Evolutionary conservation across 2,329 filamentous ascomycete species (phyloP).

Genomic region (Cordyceps militaris): DNA sequence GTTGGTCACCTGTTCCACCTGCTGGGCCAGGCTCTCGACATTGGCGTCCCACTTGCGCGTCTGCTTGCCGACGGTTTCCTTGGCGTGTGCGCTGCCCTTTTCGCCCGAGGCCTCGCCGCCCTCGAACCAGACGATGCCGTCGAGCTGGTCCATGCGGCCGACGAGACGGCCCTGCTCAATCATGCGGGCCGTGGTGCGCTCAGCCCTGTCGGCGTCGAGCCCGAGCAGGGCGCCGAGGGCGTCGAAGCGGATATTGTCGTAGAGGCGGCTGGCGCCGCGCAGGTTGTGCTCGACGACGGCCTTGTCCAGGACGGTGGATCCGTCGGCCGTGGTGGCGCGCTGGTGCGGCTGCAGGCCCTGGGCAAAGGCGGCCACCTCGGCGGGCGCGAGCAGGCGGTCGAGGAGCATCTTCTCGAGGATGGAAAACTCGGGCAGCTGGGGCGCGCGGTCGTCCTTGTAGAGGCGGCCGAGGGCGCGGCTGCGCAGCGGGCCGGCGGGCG

Average conservation of each 20-base stretch:
- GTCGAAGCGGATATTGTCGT: constrained; percentile 69
- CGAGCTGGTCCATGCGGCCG: constrained; percentile 91
- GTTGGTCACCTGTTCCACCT: constrained; percentile 80
- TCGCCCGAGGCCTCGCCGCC: constrained; percentile 61
- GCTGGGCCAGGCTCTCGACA: constrained; percentile 78
- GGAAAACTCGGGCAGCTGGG: constrained; percentile 67
- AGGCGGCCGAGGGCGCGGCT: constrained; percentile 73
- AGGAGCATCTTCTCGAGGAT: constrained; percentile 98
- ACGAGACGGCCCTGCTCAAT: constrained; percentile 86
- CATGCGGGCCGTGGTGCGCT: constrained; percentile 90
- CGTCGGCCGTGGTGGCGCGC: constrained; percentile 81
- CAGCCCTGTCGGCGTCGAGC: constrained; percentile 71
- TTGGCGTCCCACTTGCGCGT: constrained; percentile 84
- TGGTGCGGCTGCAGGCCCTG: constrained; percentile 78
- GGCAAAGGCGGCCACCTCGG: constrained; percentile 83
- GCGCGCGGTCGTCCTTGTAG: constrained; percentile 86
- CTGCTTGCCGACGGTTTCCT: constrained; percentile 58
- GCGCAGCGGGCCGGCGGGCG: constrained; percentile 80
- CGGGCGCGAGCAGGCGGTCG: constrained; percentile 70
- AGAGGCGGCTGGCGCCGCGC: constrained; percentile 72
- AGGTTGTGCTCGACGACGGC: constrained; percentile 96
- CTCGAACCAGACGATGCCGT: constrained; percentile 81
- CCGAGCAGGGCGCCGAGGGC: constrained; percentile 72
- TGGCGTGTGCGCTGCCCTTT: constrained; percentile 59
- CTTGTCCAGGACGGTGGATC: constrained; percentile 84